A percentile compares a stretch with the other conserved stretches of the same genome.
Evolutionary conservation across 805 yeast genomes (phyloP).

Genomic region (Pichia nakasei): DNA sequence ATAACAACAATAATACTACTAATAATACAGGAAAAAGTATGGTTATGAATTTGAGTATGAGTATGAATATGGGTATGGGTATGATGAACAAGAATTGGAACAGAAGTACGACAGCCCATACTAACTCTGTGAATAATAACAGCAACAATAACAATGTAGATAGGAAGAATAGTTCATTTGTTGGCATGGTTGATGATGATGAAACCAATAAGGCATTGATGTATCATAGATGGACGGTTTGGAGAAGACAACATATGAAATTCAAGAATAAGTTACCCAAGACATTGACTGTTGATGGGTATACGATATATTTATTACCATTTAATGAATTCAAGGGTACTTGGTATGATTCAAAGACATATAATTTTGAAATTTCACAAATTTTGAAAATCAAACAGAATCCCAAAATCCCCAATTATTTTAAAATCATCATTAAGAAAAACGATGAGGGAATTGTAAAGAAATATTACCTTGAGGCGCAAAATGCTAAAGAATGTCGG

Average conservation of each 20-base stretch:
- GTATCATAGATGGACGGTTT: constrained; percentile 77
- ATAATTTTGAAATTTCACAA: constrained; percentile 78
- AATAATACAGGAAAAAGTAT: not conserved
- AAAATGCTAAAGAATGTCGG: constrained; percentile 45
- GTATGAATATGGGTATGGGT: not conserved
- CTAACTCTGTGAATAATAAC: not conserved
- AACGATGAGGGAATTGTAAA: constrained; percentile 49
- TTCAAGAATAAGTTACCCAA: constrained; percentile 74
- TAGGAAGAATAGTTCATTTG: not conserved
- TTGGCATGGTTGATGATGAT: not conserved
- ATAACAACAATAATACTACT: not conserved
- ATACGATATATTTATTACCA: constrained; percentile 81
- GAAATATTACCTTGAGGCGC: constrained; percentile 82
- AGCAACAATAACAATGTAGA: no score
- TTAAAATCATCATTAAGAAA: constrained; percentile 72
- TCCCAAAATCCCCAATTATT: constrained; percentile 63
- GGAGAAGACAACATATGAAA: constrained; percentile 83
- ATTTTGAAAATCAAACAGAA: constrained; percentile 69
- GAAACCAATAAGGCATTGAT: constrained; percentile 19
- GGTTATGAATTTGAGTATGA: not conserved
- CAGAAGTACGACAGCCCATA: not conserved
- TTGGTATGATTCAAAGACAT: constrained; percentile 70
- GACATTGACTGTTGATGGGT: constrained; percentile 87
- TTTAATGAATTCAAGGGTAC: constrained; percentile 57
- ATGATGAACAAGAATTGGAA: not conserved